phyloP scores from a whole-genome alignment of 2,329 filamentous ascomycete species.

The Polychaeton citri region DNA sequence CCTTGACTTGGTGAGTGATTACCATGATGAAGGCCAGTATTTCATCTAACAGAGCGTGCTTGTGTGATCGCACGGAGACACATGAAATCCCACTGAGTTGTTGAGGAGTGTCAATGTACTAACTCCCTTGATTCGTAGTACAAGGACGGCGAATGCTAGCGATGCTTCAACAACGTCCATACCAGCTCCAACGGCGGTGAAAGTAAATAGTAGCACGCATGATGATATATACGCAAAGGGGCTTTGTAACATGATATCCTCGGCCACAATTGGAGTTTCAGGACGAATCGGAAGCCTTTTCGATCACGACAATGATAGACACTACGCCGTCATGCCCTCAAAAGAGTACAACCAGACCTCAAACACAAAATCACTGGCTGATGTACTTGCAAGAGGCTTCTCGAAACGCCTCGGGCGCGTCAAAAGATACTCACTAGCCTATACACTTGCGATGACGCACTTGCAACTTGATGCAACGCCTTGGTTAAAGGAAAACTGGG shows the following conservation, averaged over 20 bases:
- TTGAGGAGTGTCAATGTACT: no score
- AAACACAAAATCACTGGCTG: conserved; percentile 1
- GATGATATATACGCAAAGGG: background rate
- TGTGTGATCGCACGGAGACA: background rate
- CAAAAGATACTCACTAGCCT: conserved; percentile 14
- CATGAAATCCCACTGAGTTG: no score
- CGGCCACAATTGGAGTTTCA: background rate
- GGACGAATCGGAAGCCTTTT: background rate
- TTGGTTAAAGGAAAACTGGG: conserved; percentile 10
- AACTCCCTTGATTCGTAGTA: background rate
- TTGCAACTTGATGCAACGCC: conserved; percentile 15
- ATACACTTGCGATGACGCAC: conserved; percentile 13
- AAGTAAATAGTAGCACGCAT: background rate
- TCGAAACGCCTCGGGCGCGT: conserved; percentile 8
- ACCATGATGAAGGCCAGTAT: background rate
- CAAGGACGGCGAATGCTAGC: background rate
- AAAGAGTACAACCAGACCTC: background rate
- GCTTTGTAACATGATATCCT: background rate
- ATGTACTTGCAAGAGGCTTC: conserved; percentile 1
- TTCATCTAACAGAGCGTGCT: no score
- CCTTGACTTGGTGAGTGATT: background rate
- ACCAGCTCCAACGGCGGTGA: background rate
- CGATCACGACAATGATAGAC: background rate
- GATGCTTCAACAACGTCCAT: background rate
- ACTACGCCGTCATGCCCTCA: conserved; percentile 2